Evolutionary conservation across 164 flowering plant species (phyloP).

Genomic region (Stephania japonica): DNA sequence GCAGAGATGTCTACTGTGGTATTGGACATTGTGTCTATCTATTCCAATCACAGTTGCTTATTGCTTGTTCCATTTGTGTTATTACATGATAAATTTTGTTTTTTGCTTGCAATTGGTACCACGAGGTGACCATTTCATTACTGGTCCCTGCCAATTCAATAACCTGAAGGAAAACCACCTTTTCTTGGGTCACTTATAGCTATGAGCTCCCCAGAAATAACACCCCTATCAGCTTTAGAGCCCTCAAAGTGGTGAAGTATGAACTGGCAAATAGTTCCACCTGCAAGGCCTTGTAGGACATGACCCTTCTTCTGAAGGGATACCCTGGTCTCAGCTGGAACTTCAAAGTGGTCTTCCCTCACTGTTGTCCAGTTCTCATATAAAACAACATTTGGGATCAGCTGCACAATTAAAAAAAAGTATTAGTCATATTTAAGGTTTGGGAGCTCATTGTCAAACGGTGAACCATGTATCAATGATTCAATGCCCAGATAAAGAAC

Average conservation of each 20-base stretch:
- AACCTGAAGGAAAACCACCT: slow-evolving; percentile 60
- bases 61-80: not conserved
- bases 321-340: slow-evolving; percentile 31
- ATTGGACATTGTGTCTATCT: not conserved
- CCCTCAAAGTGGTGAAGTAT: slow-evolving; percentile 28
- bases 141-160: slow-evolving; percentile 13
- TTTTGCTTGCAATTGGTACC: not conserved
- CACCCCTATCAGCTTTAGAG: slow-evolving; percentile 4
- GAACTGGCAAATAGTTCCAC: slow-evolving; percentile 52
- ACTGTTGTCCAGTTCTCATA: slow-evolving; percentile 69
- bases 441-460: not conserved
- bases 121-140: not conserved
- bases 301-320: slow-evolving; percentile 47
- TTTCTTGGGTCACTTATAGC: slow-evolving; percentile 67
- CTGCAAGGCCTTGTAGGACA: slow-evolving; percentile 37
- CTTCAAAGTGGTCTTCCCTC: slow-evolving; percentile 47
- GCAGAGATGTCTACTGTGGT: not conserved
- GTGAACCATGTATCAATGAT: not conserved
- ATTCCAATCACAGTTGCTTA: not conserved
- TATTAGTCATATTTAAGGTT: not conserved
- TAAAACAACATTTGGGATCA: slow-evolving; percentile 46
- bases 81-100: not conserved
- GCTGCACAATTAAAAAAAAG: slow-evolving; percentile 29
- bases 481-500: not conserved
- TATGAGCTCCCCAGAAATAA: slow-evolving; percentile 23